Evolutionary conservation across 306 rosid genomes (phyloP).

Genomic region (Sicyos edulis): DNA sequence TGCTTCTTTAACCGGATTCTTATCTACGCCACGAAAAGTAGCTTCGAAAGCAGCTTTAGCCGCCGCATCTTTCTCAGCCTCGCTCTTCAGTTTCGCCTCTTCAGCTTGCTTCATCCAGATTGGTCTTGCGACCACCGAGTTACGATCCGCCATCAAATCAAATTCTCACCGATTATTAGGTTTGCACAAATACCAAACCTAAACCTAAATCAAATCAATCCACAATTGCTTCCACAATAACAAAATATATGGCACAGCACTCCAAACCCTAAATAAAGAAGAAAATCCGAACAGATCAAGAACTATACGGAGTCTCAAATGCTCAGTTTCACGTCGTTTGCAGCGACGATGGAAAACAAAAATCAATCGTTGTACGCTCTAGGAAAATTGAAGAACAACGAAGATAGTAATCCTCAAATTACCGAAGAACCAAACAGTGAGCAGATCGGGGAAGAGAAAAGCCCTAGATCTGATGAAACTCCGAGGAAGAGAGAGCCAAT

Average conservation of each 20-base stretch:
- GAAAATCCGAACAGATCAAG: too few species aligned
- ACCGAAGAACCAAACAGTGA: too few species aligned
- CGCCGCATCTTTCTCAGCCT: constrained; percentile 90
- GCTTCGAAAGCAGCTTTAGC: constrained; percentile 98
- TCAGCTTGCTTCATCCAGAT: constrained; percentile 98
- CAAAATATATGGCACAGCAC: background rate
- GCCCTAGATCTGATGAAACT: background rate
- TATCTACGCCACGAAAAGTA: constrained; percentile 74
- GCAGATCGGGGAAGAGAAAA: background rate
- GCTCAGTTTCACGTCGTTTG: too few species aligned
- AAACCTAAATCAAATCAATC: background rate
- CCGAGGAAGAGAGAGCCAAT: background rate
- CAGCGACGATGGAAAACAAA: too few species aligned
- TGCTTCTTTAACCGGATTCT: constrained; percentile 38
- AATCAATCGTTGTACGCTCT: too few species aligned
- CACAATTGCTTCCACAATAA: background rate
- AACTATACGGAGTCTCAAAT: too few species aligned
- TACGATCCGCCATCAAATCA: constrained; percentile 61
- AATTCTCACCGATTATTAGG: too few species aligned
- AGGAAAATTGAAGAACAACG: background rate
- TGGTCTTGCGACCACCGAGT: constrained; percentile 55
- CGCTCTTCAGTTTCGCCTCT: constrained; percentile 86
- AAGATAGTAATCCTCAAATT: too few species aligned
- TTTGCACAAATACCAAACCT: background rate
- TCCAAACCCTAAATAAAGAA: too few species aligned